phyloP scores from a whole-genome alignment of 139 green algal genomes.

The Medakamo hakoo region DNA sequence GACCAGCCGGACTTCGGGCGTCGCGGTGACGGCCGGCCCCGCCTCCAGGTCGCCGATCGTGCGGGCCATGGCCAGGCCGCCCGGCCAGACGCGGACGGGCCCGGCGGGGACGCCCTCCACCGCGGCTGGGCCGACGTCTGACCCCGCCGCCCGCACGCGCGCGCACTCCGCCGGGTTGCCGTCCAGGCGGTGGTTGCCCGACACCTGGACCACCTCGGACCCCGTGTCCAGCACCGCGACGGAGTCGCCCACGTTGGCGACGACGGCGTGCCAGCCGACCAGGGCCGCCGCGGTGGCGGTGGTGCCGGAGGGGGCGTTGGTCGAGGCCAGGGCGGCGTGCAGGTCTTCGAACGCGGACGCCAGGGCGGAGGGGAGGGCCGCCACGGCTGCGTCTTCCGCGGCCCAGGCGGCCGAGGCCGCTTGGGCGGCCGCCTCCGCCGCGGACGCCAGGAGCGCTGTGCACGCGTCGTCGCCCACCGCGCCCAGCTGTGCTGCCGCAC shows the following conservation, averaged over 20 bases:
- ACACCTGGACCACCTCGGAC: slow-evolving; percentile 41
- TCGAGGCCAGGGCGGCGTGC: slow-evolving; percentile 3
- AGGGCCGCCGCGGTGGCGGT: slow-evolving; percentile 62
- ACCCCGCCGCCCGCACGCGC: slow-evolving; percentile 21
- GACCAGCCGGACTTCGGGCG: slow-evolving; percentile 21
- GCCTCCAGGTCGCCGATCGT: slow-evolving; percentile 62
- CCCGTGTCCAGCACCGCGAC: slow-evolving; percentile 43
- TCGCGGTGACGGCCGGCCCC: slow-evolving; percentile 6
- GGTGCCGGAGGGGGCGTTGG: slow-evolving; percentile 23
- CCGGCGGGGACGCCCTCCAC: slow-evolving; percentile 52
- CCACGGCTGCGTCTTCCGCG: background rate
- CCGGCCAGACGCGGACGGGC: slow-evolving; percentile 73
- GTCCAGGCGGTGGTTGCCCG: slow-evolving; percentile 18
- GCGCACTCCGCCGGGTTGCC: slow-evolving; percentile 11
- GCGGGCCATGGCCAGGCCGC: slow-evolving; percentile 71
- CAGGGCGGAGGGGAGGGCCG: background rate
- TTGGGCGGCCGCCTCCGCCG: no score
- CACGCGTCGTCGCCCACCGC: no score
- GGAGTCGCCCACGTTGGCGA: slow-evolving; percentile 50
- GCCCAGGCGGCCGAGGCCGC: background rate
- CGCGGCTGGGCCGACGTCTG: slow-evolving; percentile 11
- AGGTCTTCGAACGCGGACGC: slow-evolving; percentile 4
- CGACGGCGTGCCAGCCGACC: slow-evolving; percentile 34
- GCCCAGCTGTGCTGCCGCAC: no score
- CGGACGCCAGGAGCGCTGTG: no score